Evolutionary conservation across 352 stramenopile species (phyloP).

Genomic region (Peronosclerospora sorghi): DNA sequence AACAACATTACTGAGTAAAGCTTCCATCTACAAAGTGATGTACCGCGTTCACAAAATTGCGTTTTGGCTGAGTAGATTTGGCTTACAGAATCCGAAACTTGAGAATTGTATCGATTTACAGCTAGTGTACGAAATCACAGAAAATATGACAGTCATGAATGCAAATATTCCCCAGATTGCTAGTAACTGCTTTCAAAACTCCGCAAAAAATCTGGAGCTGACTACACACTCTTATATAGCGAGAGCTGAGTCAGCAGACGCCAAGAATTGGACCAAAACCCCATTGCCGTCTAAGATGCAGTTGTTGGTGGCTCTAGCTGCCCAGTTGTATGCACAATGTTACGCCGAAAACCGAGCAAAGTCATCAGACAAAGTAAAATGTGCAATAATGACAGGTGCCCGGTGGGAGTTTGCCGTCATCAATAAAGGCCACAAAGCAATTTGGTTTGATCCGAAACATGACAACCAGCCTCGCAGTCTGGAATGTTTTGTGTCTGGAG

Average conservation of each 20-base stretch:
- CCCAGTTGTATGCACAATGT: slow-evolving; percentile 10
- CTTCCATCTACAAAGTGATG: slow-evolving; percentile 13
- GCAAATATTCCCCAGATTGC: slow-evolving; percentile 13
- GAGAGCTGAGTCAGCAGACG: neutral
- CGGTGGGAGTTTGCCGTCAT: slow-evolving; percentile 17
- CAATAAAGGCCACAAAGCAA: slow-evolving; percentile 4
- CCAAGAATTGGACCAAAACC: neutral
- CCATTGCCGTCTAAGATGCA: slow-evolving; percentile 1
- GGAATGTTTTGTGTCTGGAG: slow-evolving; percentile 15
- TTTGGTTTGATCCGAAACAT: slow-evolving; percentile 23
- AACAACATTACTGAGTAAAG: slow-evolving; percentile 4
- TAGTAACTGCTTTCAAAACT: neutral
- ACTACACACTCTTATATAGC: slow-evolving; percentile 12
- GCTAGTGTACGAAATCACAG: slow-evolving; percentile 13
- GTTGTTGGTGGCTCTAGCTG: slow-evolving; percentile 3
- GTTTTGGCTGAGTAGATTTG: slow-evolving; percentile 10
- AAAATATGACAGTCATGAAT: slow-evolving; percentile 3
- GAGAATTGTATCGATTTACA: slow-evolving; percentile 23
- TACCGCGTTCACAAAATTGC: slow-evolving; percentile 11
- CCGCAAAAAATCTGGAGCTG: neutral
- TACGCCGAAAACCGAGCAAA: neutral
- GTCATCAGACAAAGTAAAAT: neutral
- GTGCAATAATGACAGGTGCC: slow-evolving; percentile 11
- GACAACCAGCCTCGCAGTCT: slow-evolving; percentile 22
- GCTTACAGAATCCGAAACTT: slow-evolving; percentile 1